A percentile compares a stretch with the other conserved stretches of the same genome.
Conservation (phyloP, 495 filamentous ascomycete species). For the Annulohypoxylon maeteangense region DNA sequence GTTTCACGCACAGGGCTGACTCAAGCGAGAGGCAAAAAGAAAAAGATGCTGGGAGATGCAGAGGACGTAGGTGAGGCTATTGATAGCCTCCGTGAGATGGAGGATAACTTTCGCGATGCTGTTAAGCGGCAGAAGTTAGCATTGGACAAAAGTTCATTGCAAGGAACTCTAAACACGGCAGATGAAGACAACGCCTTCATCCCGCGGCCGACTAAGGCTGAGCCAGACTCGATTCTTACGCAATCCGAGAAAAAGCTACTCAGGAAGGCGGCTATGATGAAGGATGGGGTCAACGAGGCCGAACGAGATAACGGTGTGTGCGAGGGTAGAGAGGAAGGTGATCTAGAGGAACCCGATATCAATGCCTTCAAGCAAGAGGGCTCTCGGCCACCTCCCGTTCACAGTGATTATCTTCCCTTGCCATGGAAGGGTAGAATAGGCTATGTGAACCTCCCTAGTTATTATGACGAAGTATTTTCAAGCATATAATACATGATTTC, state of each 20-base stretch:
- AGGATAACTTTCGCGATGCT: slow-evolving; percentile 38
- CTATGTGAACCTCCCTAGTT: slow-evolving; percentile 70
- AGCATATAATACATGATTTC: not conserved
- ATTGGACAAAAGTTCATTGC: slow-evolving; percentile 38
- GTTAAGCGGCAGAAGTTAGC: slow-evolving; percentile 44
- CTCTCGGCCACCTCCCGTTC: slow-evolving; percentile 75
- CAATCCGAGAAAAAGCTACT: not conserved
- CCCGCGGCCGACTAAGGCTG: slow-evolving; percentile 11
- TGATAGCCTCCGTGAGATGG: slow-evolving; percentile 45
- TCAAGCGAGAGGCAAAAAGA: slow-evolving; percentile 16
- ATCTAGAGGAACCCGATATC: slow-evolving; percentile 43
- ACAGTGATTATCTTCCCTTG: slow-evolving; percentile 86
- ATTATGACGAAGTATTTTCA: slow-evolving; percentile 13
- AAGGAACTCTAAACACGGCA: not conserved
- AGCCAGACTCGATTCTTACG: slow-evolving; percentile 11
- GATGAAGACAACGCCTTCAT: slow-evolving; percentile 20
- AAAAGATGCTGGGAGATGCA: not conserved
- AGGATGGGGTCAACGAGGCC: slow-evolving; percentile 24
- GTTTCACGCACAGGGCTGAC: not conserved
- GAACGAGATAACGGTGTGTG: slow-evolving; percentile 16
- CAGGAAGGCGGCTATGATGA: not conserved
- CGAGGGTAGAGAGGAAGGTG: slow-evolving; percentile 51
- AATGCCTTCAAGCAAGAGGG: slow-evolving; percentile 60
- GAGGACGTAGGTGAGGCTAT: slow-evolving; percentile 21
- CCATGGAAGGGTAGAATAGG: slow-evolving; percentile 94